Evolutionary conservation across 169 alveolate species (phyloP).

Genomic region (Babesia microti): DNA sequence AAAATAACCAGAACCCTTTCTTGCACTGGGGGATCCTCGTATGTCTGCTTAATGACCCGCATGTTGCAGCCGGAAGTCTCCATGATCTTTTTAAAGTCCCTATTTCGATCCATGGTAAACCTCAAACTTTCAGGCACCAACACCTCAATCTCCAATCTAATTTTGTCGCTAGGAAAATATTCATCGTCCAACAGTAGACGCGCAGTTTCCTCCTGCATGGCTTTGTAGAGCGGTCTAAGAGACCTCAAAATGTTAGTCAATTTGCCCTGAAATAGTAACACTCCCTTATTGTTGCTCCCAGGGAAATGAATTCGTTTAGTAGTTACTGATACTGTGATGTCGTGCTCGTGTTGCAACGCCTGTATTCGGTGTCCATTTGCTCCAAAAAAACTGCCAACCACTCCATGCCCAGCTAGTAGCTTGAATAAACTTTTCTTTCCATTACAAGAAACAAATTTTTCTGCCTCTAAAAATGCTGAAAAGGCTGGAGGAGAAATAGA

Average conservation of each 20-base stretch:
- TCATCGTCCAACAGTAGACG: constrained; percentile 16
- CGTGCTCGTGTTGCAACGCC: constrained; percentile 20
- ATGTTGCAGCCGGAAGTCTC: constrained; percentile 22
- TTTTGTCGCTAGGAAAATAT: constrained; percentile 7
- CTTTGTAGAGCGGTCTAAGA: constrained; percentile 20
- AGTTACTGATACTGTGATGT: constrained; percentile 16
- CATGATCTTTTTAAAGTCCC: constrained; percentile 22
- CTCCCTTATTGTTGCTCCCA: constrained; percentile 27
- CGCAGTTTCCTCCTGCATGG: constrained; percentile 21
- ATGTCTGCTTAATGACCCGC: constrained; percentile 23
- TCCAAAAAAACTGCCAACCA: constrained; percentile 23
- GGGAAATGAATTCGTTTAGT: constrained; percentile 26
- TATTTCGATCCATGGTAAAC: constrained; percentile 23
- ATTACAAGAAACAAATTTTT: too few species aligned
- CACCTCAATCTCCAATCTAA: constrained; percentile 22
- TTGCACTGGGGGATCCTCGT: constrained; percentile 22
- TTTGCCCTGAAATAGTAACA: constrained; percentile 13
- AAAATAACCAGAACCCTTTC: constrained; percentile 24
- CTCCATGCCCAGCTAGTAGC: constrained; percentile 24
- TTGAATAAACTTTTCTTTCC: constrained; percentile 11
- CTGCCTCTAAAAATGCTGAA: too few species aligned
- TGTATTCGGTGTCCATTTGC: constrained; percentile 24
- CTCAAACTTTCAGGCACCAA: constrained; percentile 14
- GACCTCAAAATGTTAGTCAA: constrained; percentile 9
- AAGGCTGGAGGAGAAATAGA: too few species aligned